Evolutionary conservation across 805 yeast genomes (phyloP).

Genomic region (Kazachstania taianensis): DNA sequence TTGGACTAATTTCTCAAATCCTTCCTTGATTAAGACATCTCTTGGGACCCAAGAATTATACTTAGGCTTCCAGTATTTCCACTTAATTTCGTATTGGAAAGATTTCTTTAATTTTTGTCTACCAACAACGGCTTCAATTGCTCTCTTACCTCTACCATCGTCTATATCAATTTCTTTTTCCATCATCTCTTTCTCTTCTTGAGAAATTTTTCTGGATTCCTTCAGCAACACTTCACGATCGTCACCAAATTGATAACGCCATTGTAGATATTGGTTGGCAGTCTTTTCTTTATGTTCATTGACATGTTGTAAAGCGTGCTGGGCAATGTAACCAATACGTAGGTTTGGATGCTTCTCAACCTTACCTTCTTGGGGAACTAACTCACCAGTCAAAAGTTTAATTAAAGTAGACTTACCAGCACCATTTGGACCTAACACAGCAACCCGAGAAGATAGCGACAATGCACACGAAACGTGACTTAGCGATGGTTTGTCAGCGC

Average conservation of each 20-base stretch:
- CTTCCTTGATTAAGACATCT: slow-evolving; percentile 69
- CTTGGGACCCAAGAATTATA: slow-evolving; percentile 89
- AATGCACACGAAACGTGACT: slow-evolving; percentile 76
- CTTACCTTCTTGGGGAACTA: slow-evolving; percentile 74
- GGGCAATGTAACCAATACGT: slow-evolving; percentile 97
- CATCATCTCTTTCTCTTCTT: slow-evolving; percentile 63
- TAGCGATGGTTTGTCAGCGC: slow-evolving; percentile 76
- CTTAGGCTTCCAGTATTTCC: slow-evolving; percentile 87
- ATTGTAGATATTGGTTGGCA: slow-evolving; percentile 93
- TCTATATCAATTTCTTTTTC: slow-evolving; percentile 64
- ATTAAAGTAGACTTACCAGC: slow-evolving; percentile 97
- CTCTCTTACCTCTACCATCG: slow-evolving; percentile 84
- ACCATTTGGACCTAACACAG: slow-evolving; percentile 95
- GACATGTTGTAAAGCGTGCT: slow-evolving; percentile 95
- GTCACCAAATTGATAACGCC: slow-evolving; percentile 97
- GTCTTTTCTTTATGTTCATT: slow-evolving; percentile 96
- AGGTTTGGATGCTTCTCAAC: slow-evolving; percentile 97
- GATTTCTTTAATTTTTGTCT: slow-evolving; percentile 93
- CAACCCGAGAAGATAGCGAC: slow-evolving; percentile 92
- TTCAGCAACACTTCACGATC: slow-evolving; percentile 93
- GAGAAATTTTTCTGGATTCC: slow-evolving; percentile 82
- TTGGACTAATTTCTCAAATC: slow-evolving; percentile 85
- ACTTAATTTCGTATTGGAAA: slow-evolving; percentile 93
- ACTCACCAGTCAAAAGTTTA: slow-evolving; percentile 85
- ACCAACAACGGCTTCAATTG: slow-evolving; percentile 90